Percentiles rank a stretch among this genome's conserved stretches.
Conservation (phyloP, 331 rosid genomes). For the Pyracantha coccinea region DNA sequence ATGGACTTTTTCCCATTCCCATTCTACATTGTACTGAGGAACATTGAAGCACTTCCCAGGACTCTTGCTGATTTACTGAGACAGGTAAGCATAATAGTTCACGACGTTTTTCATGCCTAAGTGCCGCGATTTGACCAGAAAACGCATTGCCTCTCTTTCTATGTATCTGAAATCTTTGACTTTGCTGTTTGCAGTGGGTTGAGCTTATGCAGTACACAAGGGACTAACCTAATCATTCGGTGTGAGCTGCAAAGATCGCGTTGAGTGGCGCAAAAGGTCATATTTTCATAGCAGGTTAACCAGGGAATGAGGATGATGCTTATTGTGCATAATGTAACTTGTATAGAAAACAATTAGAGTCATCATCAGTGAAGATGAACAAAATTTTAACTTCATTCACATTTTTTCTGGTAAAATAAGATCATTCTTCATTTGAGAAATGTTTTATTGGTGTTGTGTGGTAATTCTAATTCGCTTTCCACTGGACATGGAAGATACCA, state of each 20-base stretch:
- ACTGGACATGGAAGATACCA: no score
- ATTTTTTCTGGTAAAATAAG: not conserved
- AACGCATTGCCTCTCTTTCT: not conserved
- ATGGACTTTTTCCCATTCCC: slow-evolving; percentile 93
- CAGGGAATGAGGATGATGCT: not conserved
- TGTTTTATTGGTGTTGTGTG: not conserved
- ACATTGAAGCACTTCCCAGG: slow-evolving; percentile 76
- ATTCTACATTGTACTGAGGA: slow-evolving; percentile 59
- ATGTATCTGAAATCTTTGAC: not conserved
- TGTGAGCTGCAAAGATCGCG: not conserved
- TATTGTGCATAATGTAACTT: not conserved
- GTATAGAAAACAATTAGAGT: not conserved
- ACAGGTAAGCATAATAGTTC: slow-evolving; percentile 30
- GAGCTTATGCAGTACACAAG: slow-evolving; percentile 45
- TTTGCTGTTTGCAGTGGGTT: slow-evolving; percentile 33
- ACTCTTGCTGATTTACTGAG: slow-evolving; percentile 76
- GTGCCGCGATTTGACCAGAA: not conserved
- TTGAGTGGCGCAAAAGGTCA: not conserved
- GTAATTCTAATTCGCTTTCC: no score
- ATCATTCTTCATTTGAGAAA: not conserved
- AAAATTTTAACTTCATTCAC: not conserved
- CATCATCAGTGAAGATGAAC: not conserved
- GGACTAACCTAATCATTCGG: slow-evolving; percentile 3
- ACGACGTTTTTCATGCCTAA: no score
- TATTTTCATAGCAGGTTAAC: not conserved